Evolutionary conservation across 441 rosid genomes (phyloP).

Genomic region (Euphorbia corollata): DNA sequence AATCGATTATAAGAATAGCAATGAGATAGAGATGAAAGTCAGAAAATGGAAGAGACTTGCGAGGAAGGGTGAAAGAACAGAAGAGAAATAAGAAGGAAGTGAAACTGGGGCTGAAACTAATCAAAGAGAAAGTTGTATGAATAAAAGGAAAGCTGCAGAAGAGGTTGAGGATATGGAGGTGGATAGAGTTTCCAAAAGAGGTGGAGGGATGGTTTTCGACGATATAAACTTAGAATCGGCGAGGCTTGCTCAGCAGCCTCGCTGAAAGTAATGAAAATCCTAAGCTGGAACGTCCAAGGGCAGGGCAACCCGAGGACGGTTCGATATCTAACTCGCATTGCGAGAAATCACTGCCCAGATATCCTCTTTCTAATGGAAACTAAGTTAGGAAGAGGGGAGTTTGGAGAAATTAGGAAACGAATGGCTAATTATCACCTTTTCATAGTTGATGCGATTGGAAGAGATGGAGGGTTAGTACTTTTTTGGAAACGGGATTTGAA

Average conservation of each 20-base stretch:
- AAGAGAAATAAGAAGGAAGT: too few species aligned
- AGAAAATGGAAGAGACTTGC: too few species aligned
- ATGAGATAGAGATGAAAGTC: too few species aligned
- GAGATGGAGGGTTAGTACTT: background rate
- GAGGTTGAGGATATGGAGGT: too few species aligned
- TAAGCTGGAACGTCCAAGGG: conserved; percentile 1
- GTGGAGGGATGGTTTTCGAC: too few species aligned
- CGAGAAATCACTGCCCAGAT: background rate
- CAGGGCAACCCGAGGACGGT: background rate
- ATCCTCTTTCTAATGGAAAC: background rate
- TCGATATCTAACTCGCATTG: background rate
- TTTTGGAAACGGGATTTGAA: background rate
- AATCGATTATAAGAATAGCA: too few species aligned
- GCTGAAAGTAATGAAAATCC: background rate
- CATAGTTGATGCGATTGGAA: background rate
- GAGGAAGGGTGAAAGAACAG: too few species aligned
- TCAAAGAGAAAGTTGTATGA: too few species aligned
- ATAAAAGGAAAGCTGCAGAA: too few species aligned
- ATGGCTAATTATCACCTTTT: background rate
- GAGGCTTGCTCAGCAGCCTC: background rate
- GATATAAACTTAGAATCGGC: background rate
- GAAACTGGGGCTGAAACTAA: too few species aligned
- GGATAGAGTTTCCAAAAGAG: too few species aligned
- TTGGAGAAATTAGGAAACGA: background rate
- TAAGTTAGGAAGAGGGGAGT: background rate